Percentiles rank a stretch among this genome's conserved stretches.
These are phyloP conservation scores for Amorphotheca resinae DNA, from an alignment of 495 filamentous ascomycete species.

Conservation along the genomic window DNA sequence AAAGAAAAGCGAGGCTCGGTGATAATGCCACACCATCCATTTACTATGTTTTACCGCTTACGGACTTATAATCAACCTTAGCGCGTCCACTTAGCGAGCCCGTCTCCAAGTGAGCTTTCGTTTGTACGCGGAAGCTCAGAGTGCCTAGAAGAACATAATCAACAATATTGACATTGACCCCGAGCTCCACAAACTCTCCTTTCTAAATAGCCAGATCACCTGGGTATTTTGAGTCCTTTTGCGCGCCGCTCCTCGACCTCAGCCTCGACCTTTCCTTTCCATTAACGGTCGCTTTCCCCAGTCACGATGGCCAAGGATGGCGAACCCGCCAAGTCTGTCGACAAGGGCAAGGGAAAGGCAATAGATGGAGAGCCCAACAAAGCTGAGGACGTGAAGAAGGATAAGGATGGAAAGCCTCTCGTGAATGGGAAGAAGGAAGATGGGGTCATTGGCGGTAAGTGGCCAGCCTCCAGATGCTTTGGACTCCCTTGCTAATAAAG, in stretches of 20 bases:
- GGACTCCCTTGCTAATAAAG: constrained; percentile 3
- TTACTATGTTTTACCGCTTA: constrained; percentile 9
- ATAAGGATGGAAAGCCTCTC: constrained; percentile 52
- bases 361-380: constrained; percentile 49
- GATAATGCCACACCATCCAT: constrained; percentile 9
- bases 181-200: constrained; percentile 2
- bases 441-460: constrained; percentile 25
- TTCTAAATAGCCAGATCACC: neutral
- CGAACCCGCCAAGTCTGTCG: constrained; percentile 67
- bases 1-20: constrained; percentile 2
- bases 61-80: no score
- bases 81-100: constrained; percentile 2
- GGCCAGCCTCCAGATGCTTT: constrained; percentile 5
- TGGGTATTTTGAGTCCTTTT: neutral
- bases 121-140: constrained; percentile 23
- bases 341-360: constrained; percentile 95
- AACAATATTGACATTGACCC: constrained; percentile 1
- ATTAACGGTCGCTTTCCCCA: constrained; percentile 2
- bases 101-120: constrained; percentile 2
- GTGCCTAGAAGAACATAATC: constrained; percentile 18
- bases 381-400: constrained; percentile 51
- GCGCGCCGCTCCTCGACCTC: neutral
- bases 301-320: constrained; percentile 78
- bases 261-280: constrained; percentile 1
- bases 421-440: constrained; percentile 62